Base-by-base conservation (phyloP, 2,329 filamentous ascomycete species). In the Aspergillus sp. region DNA sequence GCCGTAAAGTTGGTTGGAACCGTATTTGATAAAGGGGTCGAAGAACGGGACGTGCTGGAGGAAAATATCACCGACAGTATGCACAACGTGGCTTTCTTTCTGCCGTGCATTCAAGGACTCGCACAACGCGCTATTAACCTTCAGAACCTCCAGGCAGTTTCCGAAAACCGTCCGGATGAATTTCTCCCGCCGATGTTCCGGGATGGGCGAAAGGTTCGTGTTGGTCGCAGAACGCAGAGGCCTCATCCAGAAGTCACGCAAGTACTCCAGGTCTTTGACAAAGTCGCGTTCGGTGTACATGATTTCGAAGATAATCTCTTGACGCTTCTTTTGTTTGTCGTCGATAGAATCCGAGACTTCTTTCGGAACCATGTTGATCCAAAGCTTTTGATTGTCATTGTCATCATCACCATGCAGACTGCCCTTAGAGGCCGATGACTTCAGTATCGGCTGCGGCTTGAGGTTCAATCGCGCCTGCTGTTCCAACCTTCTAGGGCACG, bases 221-320 rank as follows among this genome's bases (percentile, higher is more conserved):
- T 78, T 76, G 47, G 79, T 78, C 12, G 85, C 83, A 29, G 85
- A 86, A 43, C 89, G 82, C 48, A 98, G 72, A 7, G 93, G 93
- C 56, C 93, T 80, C 72, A 98, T 95, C 93, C 93, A 98, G 74
- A 97, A 98, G 72, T 98, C 93, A 51, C 93, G 82, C 29, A 98
- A 75, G 63, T 98, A 98, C 68, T 98, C 93, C 59, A 98, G 75
- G 68, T 98, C 93, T 73, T 98, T 98, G 64, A 98, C 93, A 60
- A 98, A 98, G 70, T 98, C 93, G 57, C 93, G 82, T 67, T 98
- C 93, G 0, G 93, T 98, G 71, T 98, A 98, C 82, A 94, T 96
- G 52, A 97, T 83, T 66, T 98, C 93, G 4, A 91, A 96, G 50
- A 98, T 96, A 57, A 98, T 87, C 64, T 98, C 93, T 65, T 98